Evolutionary conservation across 352 stramenopile genomes (phyloP), one percentile per base, ranked within the genome.

Genomic region (Globisporangium paroecandrum): DNA sequence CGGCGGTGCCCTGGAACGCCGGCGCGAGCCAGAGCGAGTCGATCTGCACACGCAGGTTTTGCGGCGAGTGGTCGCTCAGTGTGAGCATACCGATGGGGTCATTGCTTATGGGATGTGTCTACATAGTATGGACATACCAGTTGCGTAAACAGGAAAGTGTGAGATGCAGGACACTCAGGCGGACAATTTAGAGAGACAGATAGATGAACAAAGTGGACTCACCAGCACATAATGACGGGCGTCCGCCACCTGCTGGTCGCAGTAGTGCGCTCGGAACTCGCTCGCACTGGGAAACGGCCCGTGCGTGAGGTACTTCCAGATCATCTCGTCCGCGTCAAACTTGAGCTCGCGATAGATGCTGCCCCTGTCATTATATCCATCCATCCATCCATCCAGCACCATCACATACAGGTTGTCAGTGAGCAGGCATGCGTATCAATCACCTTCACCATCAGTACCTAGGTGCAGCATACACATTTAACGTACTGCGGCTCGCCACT

Each of bases 1-100:
- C 78, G 6, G 77, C 63, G 13, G 56, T 64, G 22, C 85, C 83
- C 49, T 94, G 90, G 69, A 92, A 95, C 29, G 89, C 77, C 24
- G 90, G 90, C 27, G 77, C 62, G 57, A 96, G 77, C 89, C 90
- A 97, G 60, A 97, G 55, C 62, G 89, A 71, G 46, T 79, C 87
- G 55, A 97, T 79, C 68, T 91, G 81, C 1, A 95, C 74, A 12
- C 89, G 85, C 41, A 97, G 78, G 63, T 96, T 75, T 24, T 59
- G 68, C n/a, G 90, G 87, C 24, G 89, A 91, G 69, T 97, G 87
- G 32, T 75, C 70, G 22, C 82, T 72, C 8, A 97, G 78, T 24
- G 78, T 84, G 58, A 95, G 57, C 83, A 96, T 96, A 1, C 90
- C 90, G 49, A 97, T 87, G 0, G 73, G 67, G 24, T 83, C 65